Percentiles rank a stretch among this genome's conserved stretches.
Evolutionary conservation across 2,329 filamentous ascomycete species (phyloP).

Genomic region (Diaporthe sp.): DNA sequence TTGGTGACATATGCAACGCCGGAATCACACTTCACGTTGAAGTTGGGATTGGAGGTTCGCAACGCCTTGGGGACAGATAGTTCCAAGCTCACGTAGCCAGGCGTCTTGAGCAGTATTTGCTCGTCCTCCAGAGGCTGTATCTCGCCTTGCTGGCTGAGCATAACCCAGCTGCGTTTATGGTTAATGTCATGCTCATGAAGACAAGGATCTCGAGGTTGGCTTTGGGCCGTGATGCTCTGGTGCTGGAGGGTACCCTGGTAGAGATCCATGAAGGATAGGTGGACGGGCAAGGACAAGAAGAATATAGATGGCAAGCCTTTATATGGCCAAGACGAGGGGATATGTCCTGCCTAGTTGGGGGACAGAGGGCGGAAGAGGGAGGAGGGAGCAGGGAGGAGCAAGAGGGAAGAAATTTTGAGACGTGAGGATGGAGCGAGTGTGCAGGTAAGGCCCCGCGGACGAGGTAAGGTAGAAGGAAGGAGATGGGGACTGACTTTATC

Average conservation of each 20-base stretch:
- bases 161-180: conserved; percentile 82
- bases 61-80: conserved; percentile 79
- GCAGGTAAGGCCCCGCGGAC: conserved; percentile 35
- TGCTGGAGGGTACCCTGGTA: conserved; percentile 39
- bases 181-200: conserved; percentile 62
- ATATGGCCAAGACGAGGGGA: conserved; percentile 3
- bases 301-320: not conserved
- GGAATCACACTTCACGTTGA: conserved; percentile 79
- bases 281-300: conserved; percentile 34
- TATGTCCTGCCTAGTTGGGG: conserved; percentile 2
- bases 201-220: conserved; percentile 58
- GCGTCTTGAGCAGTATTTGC: conserved; percentile 83
- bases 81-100: conserved; percentile 82
- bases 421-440: conserved; percentile 21
- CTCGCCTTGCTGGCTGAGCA: conserved; percentile 80
- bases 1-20: conserved; percentile 88
- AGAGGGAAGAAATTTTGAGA: conserved; percentile 29
- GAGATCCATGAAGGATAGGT: conserved; percentile 32
- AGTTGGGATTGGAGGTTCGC: conserved; percentile 69
- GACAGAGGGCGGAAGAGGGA: not conserved
- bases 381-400: conserved; percentile 11
- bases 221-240: conserved; percentile 57
- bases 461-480: conserved; percentile 24
- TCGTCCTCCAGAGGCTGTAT: conserved; percentile 91
- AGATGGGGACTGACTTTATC: conserved; percentile 64